Evolutionary conservation across 2,329 filamentous ascomycete genomes (phyloP).

Genomic region (Cylindrodendrum hubeiense): DNA sequence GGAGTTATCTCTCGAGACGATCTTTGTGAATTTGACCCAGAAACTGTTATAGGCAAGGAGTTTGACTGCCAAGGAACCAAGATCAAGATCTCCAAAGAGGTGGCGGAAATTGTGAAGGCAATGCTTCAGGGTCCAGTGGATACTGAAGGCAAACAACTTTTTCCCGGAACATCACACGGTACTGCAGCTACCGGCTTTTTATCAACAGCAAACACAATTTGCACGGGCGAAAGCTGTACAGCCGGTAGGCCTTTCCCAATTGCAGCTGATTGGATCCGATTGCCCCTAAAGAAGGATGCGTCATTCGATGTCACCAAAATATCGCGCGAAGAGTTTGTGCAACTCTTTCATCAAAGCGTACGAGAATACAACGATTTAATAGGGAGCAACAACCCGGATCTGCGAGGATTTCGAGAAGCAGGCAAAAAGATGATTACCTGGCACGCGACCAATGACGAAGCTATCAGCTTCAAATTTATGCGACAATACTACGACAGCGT

Average conservation of each 20-base stretch:
- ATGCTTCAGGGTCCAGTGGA: too few species aligned
- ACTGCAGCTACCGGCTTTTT: too few species aligned
- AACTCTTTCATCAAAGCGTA: not conserved
- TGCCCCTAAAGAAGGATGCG: not conserved
- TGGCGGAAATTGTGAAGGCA: too few species aligned
- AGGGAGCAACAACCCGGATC: not conserved
- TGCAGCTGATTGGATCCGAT: not conserved
- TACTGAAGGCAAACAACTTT: too few species aligned
- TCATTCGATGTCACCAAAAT: not conserved
- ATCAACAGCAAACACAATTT: too few species aligned
- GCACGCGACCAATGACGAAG: constrained; percentile 1
- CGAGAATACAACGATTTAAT: not conserved
- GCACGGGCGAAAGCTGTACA: too few species aligned
- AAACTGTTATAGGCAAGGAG: too few species aligned
- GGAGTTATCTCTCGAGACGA: constrained; percentile 2
- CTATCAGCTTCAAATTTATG: not conserved
- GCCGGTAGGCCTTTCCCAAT: too few species aligned
- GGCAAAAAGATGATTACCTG: constrained; percentile 2
- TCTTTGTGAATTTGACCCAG: constrained; percentile 15
- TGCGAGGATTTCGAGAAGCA: not conserved
- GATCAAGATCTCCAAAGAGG: too few species aligned
- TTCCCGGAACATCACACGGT: too few species aligned
- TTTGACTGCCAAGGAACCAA: too few species aligned
- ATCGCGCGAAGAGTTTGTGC: not conserved
- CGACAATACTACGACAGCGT: not conserved